Base-by-base conservation (phyloP, 208 protist species). In the Vickermania ingenoplastis region DNA sequence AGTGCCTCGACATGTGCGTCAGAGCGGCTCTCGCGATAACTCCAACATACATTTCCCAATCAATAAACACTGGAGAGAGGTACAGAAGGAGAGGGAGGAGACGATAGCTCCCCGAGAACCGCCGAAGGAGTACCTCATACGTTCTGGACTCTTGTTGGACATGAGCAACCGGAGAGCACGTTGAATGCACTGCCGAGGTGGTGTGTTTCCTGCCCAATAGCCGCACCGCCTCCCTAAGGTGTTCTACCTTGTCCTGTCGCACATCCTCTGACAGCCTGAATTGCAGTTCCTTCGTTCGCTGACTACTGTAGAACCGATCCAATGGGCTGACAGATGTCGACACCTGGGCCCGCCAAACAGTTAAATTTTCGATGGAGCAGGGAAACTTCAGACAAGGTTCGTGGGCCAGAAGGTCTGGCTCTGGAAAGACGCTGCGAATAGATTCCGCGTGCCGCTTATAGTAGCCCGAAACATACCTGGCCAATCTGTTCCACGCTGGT, bases 401-500 rank as follows among this genome's bases (percentile, higher is more conserved):
- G 3, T 45, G 14, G 52, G 67, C 61, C 5, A 75, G 3, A 22
- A 70, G 25, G 21, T 50, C 22, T 2, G 52, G 57, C 2, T 74
- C 59, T 0, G 74, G 77, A 55, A 85, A 82, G 5, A 50, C 62
- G 7, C 67, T 56, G 0, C 21, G 13, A 26, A 83, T 79, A 11
- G 21, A 50, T 1, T 29, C 22, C 0, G 59, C 65, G 26, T 79
- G 75, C 24, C 81, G 77, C 1, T 70, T 64, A 54, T 86, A 87
- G 65, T 94, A 94, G 57, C 84, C 69, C 52, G 86, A 67, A 1
- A 94, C 36, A 57, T 86, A 91, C 63, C 89, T 75, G 0, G 65
- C 64, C 25, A 90, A 22, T 81, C 88, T 91, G 25, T 79, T 83
- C 87, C 87, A 94, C 26, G 91, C 79, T 41, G 90, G 57, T 21